Percentiles rank a stretch among this genome's conserved stretches.
Evolutionary conservation across 2,329 filamentous ascomycete species (phyloP).

Genomic region (Colletotrichum karsti): DNA sequence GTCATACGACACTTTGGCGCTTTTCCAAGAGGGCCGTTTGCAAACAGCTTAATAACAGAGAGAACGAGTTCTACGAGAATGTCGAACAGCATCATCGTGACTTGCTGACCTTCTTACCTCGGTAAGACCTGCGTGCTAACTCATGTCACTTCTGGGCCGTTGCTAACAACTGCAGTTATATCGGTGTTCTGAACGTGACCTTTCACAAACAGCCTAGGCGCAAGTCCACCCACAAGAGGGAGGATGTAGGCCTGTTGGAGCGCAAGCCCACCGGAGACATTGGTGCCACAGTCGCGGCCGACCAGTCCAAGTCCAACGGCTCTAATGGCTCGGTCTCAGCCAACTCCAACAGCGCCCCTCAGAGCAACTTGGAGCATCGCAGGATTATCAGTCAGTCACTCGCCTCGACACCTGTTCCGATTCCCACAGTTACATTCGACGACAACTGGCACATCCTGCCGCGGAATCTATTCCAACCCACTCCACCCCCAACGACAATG

Average conservation of each 20-base stretch:
- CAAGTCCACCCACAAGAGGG: constrained; percentile 62
- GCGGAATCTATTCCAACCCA: constrained; percentile 78
- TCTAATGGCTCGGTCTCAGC: background rate
- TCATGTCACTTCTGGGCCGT: background rate
- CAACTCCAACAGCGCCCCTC: background rate
- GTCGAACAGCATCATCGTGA: constrained; percentile 92
- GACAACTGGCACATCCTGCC: constrained; percentile 96
- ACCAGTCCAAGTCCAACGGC: constrained; percentile 5
- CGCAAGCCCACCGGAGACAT: constrained; percentile 31
- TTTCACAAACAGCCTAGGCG: constrained; percentile 85
- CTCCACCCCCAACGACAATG: constrained; percentile 43
- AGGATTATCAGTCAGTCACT: constrained; percentile 79
- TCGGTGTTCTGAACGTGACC: constrained; percentile 95
- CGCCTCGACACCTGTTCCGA: constrained; percentile 67
- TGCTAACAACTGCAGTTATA: constrained; percentile 73
- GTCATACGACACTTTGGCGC: constrained; percentile 94
- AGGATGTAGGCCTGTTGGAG: constrained; percentile 44
- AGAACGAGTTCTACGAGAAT: constrained; percentile 98
- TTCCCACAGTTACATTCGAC: constrained; percentile 91
- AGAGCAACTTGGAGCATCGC: constrained; percentile 34
- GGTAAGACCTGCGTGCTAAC: constrained; percentile 56
- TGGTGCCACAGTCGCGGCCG: background rate
- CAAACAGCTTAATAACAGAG: constrained; percentile 97
- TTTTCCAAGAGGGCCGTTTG: constrained; percentile 96
- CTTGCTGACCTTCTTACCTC: constrained; percentile 88